Evolutionary conservation across 495 filamentous ascomycete genomes (phyloP), one percentile per base, ranked within the genome.

Genomic region (Aspergillus ostianus): DNA sequence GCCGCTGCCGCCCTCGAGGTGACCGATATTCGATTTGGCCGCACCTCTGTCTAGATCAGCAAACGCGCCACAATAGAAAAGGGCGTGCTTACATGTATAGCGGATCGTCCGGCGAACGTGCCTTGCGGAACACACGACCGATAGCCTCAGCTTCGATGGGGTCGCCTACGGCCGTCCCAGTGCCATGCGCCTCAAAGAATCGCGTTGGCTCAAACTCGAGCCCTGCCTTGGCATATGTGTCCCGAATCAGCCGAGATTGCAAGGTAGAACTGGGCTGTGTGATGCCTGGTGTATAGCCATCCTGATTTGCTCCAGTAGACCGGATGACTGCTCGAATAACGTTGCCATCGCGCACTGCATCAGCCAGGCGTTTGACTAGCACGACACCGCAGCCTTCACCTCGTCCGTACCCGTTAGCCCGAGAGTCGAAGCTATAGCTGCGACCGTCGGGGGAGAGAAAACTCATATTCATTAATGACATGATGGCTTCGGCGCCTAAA

Each of bases 1-100:
- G 4, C 85, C 85, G 2, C 80, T 80, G 0, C 80, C 75, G 5
- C 77, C 82, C 62, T 83, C 82, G 2, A 63, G 64, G 61, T 85
- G 84, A 6, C 84, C 81, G 36, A 84, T 65, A 30, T 79, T 77
- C 8, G 75, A 73, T 59, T 84, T 84, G 20, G 84, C 66, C 0
- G 79, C 79, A 19, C 82, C 80, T 6, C 29, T 32, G 10, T 10
- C 3, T 6, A 8, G 1, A 32, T 32, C 29, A 32, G 29, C 29
- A 8, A 32, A 10, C 1, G 10, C 8, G 3, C 1, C 6, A 6
- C 2, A 32, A 32, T 32, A 10, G 29, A 32, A 6, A 32, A 4
- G 29, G 8, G 29, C 3, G 7, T 8, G n/a, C 6, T 8, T 32
- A 32, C 29, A 80, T 64, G 8, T 32, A 32, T 1, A 55, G 32